These are phyloP conservation scores for Kluyveromyces dobzhanskii DNA, from an alignment of 805 yeast genomes.

Conservation along the genomic window DNA sequence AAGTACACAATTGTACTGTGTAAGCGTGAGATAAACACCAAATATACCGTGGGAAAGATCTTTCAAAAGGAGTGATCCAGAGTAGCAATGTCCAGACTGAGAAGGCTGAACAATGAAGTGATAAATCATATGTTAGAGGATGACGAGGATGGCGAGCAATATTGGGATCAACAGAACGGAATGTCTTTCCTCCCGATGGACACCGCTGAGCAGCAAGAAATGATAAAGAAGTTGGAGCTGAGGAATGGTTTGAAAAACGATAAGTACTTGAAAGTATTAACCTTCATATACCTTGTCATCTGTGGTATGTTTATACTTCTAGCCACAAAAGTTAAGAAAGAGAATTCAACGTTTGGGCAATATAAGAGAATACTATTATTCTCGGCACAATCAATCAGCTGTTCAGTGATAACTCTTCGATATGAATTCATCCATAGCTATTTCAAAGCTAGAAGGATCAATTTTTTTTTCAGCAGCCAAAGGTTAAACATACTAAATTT, in stretches of 20 bases:
- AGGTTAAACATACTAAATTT: conserved; percentile 16
- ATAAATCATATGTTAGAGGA: conserved; percentile 6
- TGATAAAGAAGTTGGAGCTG: conserved; percentile 20
- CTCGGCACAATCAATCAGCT: conserved; percentile 18
- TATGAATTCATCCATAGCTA: conserved; percentile 21
- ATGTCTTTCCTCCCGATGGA: conserved; percentile 19
- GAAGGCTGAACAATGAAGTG: conserved; percentile 14
- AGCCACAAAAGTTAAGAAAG: conserved; percentile 11
- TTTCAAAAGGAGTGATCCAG: not conserved
- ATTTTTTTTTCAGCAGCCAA: conserved; percentile 8
- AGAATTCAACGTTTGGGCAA: conserved; percentile 3
- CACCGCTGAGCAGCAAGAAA: conserved; percentile 27
- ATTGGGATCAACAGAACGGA: conserved; percentile 9
- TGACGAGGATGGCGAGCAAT: conserved; percentile 5
- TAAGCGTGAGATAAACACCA: too few relatives aligned
- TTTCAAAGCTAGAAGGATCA: conserved; percentile 8
- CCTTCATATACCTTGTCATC: conserved; percentile 14
- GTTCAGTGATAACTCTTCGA: conserved; percentile 20
- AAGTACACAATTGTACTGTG: too few relatives aligned
- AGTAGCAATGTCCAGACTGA: conserved; percentile 17
- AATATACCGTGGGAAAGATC: too few relatives aligned
- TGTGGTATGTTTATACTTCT: conserved; percentile 20
- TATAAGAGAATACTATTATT: conserved; percentile 6
- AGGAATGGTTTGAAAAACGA: conserved; percentile 16
- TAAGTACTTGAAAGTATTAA: conserved; percentile 13